These are phyloP conservation scores for Mycena citricolor DNA, from an alignment of 1,284 basidiomycete genomes.

Conservation along the genomic window DNA sequence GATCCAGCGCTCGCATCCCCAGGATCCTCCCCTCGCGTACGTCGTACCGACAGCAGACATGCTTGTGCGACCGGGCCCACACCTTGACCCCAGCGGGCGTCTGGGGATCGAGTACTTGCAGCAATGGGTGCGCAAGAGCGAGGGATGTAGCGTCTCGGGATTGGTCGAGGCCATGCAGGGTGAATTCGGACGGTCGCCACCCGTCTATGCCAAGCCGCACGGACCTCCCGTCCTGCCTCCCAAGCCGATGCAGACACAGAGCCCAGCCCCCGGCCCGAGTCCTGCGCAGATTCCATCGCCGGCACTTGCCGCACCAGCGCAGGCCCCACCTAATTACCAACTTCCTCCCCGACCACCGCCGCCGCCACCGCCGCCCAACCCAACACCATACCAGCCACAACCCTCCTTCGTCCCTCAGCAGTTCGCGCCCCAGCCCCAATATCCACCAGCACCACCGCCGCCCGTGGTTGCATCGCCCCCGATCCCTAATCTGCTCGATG, in stretches of 20 bases:
- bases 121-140: slow-evolving; percentile 81
- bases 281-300: slow-evolving; percentile 11
- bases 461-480: slow-evolving; percentile 27
- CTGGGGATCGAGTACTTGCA: slow-evolving; percentile 68
- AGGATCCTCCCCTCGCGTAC: slow-evolving; percentile 83
- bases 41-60: slow-evolving; percentile 94
- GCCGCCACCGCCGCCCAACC: slow-evolving; percentile 22
- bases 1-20: slow-evolving; percentile 83
- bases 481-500: slow-evolving; percentile 52
- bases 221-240: slow-evolving; percentile 28
- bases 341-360: slow-evolving; percentile 18
- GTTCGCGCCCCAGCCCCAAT: neutral
- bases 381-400: slow-evolving; percentile 18
- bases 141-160: slow-evolving; percentile 71
- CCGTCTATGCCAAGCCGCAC: slow-evolving; percentile 84
- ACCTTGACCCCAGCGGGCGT: slow-evolving; percentile 84
- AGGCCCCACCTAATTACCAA: slow-evolving; percentile 5
- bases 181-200: slow-evolving; percentile 83
- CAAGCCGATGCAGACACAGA: slow-evolving; percentile 16
- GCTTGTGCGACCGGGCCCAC: slow-evolving; percentile 77
- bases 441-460: slow-evolving; percentile 10
- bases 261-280: slow-evolving; percentile 11
- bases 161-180: slow-evolving; percentile 75
- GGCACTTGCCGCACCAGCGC: slow-evolving; percentile 2
- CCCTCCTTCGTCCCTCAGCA: slow-evolving; percentile 12